These are phyloP conservation scores for Choiromyces venosus DNA, from an alignment of 495 filamentous ascomycete genomes.

Conservation along the genomic window DNA sequence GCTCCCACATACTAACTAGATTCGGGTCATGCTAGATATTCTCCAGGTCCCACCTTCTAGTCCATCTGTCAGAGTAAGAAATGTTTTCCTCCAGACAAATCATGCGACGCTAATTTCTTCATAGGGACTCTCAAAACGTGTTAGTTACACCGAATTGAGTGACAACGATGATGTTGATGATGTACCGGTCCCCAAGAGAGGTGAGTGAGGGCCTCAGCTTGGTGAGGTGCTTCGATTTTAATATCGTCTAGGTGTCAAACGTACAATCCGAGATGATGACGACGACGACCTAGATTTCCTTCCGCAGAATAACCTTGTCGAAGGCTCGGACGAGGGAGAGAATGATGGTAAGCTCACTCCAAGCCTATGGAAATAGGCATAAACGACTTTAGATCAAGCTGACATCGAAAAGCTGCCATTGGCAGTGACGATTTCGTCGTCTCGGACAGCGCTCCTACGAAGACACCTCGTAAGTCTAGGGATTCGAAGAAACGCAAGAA, in stretches of 20 bases:
- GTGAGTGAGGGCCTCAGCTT: background rate
- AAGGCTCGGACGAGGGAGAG: background rate
- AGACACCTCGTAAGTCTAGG: slow-evolving; percentile 52
- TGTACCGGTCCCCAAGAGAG: background rate
- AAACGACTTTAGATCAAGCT: slow-evolving; percentile 1
- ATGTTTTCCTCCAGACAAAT: background rate
- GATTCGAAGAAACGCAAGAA: slow-evolving; percentile 44
- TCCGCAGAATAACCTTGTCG: slow-evolving; percentile 5
- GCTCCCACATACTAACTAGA: slow-evolving; percentile 2
- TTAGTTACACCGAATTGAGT: slow-evolving; percentile 7
- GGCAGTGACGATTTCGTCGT: slow-evolving; percentile 22
- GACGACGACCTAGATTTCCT: background rate
- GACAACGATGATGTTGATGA: background rate
- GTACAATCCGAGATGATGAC: background rate
- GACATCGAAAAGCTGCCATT: slow-evolving; percentile 29
- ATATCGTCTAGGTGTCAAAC: background rate
- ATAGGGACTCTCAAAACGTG: background rate
- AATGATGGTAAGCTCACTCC: background rate
- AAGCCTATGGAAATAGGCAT: background rate
- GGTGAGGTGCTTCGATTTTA: background rate
- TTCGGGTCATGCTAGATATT: slow-evolving; percentile 3
- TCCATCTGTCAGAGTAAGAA: slow-evolving; percentile 20
- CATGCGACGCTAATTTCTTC: background rate
- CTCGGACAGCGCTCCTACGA: slow-evolving; percentile 43
- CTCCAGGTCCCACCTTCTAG: slow-evolving; percentile 26